Percentiles rank a stretch among this genome's conserved stretches.
Evolutionary conservation across 2,329 filamentous ascomycete species (phyloP).

Genomic region (Nemania sp.): DNA sequence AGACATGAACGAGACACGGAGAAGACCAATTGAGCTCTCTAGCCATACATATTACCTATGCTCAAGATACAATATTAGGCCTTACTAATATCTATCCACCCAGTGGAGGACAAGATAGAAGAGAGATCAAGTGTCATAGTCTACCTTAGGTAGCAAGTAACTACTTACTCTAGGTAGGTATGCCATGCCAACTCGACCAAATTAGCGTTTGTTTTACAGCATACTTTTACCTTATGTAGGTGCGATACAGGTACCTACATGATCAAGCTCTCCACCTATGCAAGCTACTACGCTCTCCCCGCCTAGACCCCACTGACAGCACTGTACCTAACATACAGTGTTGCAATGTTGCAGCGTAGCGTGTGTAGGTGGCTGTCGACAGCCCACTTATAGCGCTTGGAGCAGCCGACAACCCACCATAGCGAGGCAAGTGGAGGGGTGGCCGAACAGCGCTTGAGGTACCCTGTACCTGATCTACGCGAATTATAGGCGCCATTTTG

Average conservation of each 20-base stretch:
- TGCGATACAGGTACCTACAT: slow-evolving; percentile 8
- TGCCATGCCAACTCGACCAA: slow-evolving; percentile 11
- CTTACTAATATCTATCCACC: too few relatives aligned
- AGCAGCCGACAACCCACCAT: slow-evolving; percentile 25
- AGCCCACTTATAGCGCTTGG: too few relatives aligned
- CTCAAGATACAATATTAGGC: background rate
- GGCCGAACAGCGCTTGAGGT: slow-evolving; percentile 13
- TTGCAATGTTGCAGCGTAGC: slow-evolving; percentile 4
- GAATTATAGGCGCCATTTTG: background rate
- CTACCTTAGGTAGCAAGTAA: background rate
- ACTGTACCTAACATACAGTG: slow-evolving; percentile 16
- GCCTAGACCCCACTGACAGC: slow-evolving; percentile 27
- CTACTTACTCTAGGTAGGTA: background rate
- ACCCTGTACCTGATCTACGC: slow-evolving; percentile 25
- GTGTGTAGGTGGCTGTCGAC: slow-evolving; percentile 17
- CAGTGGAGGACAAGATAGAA: background rate
- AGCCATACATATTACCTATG: background rate
- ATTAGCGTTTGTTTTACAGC: slow-evolving; percentile 1
- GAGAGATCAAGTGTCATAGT: background rate
- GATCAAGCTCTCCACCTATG: slow-evolving; percentile 20
- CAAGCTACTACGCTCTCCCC: slow-evolving; percentile 33
- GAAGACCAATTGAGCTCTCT: slow-evolving; percentile 2
- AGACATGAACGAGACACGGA: background rate
- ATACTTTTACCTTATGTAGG: background rate
- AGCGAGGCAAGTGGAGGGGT: background rate